Evolutionary conservation across 2,329 filamentous ascomycete species (phyloP), one percentile per base, ranked within the genome.

Genomic region (Aureobasidium namibiae): DNA sequence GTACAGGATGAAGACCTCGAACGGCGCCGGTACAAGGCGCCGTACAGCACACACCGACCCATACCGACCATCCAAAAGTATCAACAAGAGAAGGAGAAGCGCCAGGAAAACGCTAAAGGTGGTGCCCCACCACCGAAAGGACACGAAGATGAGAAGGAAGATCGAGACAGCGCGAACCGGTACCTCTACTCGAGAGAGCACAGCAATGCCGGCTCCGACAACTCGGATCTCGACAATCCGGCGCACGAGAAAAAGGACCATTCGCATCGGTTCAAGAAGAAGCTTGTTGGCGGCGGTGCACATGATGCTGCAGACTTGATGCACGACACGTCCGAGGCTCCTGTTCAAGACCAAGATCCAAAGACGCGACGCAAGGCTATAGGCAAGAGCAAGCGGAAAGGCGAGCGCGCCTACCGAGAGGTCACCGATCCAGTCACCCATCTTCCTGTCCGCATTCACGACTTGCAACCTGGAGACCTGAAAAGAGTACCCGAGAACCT

Each of bases 381-480:
- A 74, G 78, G 80, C 66, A 75, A 79, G 60, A 72, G 71, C 61
- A 73, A 70, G 46, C 72, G 71, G 61, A 73, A 70, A 46, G 72
- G 75, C 31, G 75, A 79, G 60, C 72, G 75, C 31, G 75, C 77
- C 26, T 77, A 79, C 60, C 75, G 80, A 61, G 78, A 87, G 67
- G 86, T 89, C 48, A 89, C 86, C 1, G 87, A 90, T 66, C 86
- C 86, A 0, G 79, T 89, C 39, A 90, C 87, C 1, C 87, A 89
- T 70, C 75, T 89, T 2, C 85, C 86, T 1, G 79, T 89, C 49
- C 76, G 73, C 36, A 86, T 89, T 36, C 84, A 87, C 67, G 87
- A 89, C 7, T 33, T 61, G 10, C 59, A 61, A 29, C 42, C 59
- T 14, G 45, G 50, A 4, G 59, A 61, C 38, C 16, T 88, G 58